Base-by-base conservation (phyloP, 306 rosid species). In the Corylus heterophylla region DNA sequence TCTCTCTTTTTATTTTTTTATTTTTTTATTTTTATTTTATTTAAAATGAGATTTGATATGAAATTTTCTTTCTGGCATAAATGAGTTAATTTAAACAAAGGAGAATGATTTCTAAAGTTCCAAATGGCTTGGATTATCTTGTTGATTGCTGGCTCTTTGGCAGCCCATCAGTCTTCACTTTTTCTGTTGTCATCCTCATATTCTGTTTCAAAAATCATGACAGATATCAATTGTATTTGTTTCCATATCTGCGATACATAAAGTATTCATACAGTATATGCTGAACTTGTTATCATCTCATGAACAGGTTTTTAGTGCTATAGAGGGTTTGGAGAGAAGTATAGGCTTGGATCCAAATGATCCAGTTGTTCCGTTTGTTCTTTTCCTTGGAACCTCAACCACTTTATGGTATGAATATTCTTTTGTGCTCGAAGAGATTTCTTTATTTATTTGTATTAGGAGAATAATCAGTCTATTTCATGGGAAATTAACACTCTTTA, bases 341-440 rank as follows among this genome's bases (percentile, higher is more conserved):
- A 85, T 95, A 71, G 98, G 98, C 58, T 85, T 92, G 87, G 92
- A 95, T 81, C 98, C 98, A 59, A 89, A 87, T 77, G 98, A 95
- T 87, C 98, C 98, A n/a, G 52, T 95, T 48, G 80, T 95, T 85
- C 93, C 94, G 59, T 86, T 95, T 84, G 79, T 88, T 75, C 82
- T 95, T 81, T 72, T 91, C 69, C 78, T 90, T 74, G 94, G 94
- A 80, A 88, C 92, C 90, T 92, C 97, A 52, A 88, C 92, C 69
- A 80, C 97, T 75, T 78, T 95, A 80, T 92, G 98, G 98, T 95
- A 91, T 83, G 87, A 67, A 59, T 83, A 79, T 83, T 80, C 85
- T 85, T 76, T 78, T 85, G 79, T 69, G 71, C 79, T 48, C 44
- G 78, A 82, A 56, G 76, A 74, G 29, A 44, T 22, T 81, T 52